Evolutionary conservation across 2,329 filamentous ascomycete species (phyloP), one percentile per base, ranked within the genome.

Genomic region (Neofusicoccum ribis): DNA sequence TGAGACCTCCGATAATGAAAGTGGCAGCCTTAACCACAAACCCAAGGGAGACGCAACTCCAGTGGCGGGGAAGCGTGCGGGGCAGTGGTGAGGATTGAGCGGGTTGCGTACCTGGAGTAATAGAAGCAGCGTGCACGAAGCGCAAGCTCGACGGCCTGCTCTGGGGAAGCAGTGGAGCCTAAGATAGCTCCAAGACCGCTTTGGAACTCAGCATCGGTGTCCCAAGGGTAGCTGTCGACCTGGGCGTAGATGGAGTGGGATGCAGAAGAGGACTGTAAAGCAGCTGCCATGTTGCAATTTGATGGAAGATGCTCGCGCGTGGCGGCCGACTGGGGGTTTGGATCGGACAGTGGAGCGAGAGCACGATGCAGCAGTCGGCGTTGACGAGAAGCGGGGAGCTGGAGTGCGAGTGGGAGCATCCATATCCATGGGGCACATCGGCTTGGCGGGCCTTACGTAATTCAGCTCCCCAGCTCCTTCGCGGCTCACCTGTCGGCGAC

Each of bases 91-190:
- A 31, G 43, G 9, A 20, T 15, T 36, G 8, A 27, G 14, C 9
- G 20, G 20, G 27, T 1, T 39, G 59, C 69, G 15, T 71, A 81
- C 81, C 80, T 79, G 7, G 82, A 78, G 74, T 88, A 90, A 78
- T 90, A 92, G 78, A 89, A 91, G 75, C 85, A 88, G 74, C 89
- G 88, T 67, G 89, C 89, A 69, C 89, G 86, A 64, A 88, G 80
- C 36, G 86, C 86, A 67, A 91, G 73, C 68, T 88, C 82, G 71
- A 84, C 72, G 63, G 82, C 71, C 78, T 86, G 77, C 73, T 86
- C 77, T 68, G 86, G 77, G 71, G 64, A 63, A n/a, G 56, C 58
- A 64, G 84, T 81, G 23, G 78, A 82, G 67, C 87, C 87, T 54
- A 91, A 81, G 68, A 91, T 90, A 66, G 88, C 87, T 67, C 81